Conservation (phyloP, 2,329 filamentous ascomycete species). For the Clarireedia hainanense region DNA sequence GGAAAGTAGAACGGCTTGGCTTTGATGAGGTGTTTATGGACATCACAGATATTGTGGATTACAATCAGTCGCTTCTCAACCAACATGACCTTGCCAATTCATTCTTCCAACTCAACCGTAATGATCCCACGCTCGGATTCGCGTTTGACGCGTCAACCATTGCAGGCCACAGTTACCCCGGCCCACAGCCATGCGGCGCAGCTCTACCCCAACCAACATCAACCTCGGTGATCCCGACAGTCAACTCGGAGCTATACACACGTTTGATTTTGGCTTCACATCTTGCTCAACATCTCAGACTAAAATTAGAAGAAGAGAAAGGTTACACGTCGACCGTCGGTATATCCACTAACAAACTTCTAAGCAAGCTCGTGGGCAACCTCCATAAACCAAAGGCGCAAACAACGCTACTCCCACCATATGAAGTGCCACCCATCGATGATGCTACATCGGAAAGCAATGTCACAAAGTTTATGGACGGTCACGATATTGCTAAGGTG, state of each 20-base stretch:
- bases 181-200: conserved; percentile 4
- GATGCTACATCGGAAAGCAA: conserved; percentile 36
- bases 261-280: conserved; percentile 74
- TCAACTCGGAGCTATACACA: conserved; percentile 16
- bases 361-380: conserved; percentile 78
- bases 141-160: conserved; percentile 62
- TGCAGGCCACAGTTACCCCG: conserved; percentile 44
- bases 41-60: conserved; percentile 77
- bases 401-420: conserved; percentile 70
- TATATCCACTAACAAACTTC: conserved; percentile 77
- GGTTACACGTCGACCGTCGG: conserved; percentile 86
- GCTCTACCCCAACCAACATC: neutral
- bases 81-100: conserved; percentile 53
- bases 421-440: conserved; percentile 28
- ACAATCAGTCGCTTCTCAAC: conserved; percentile 70
- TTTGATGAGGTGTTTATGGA: conserved; percentile 76
- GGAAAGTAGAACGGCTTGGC: conserved; percentile 70
- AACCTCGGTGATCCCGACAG: conserved; percentile 6
- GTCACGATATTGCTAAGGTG: conserved; percentile 68
- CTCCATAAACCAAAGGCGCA: conserved; percentile 82
- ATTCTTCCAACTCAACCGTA: conserved; percentile 70
- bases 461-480: conserved; percentile 63
- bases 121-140: conserved; percentile 76
- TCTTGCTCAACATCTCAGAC: conserved; percentile 66
- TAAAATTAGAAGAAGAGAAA: conserved; percentile 63